phyloP scores from a whole-genome alignment of 2,329 filamentous ascomycete species.

The Fusarium buharicum region DNA sequence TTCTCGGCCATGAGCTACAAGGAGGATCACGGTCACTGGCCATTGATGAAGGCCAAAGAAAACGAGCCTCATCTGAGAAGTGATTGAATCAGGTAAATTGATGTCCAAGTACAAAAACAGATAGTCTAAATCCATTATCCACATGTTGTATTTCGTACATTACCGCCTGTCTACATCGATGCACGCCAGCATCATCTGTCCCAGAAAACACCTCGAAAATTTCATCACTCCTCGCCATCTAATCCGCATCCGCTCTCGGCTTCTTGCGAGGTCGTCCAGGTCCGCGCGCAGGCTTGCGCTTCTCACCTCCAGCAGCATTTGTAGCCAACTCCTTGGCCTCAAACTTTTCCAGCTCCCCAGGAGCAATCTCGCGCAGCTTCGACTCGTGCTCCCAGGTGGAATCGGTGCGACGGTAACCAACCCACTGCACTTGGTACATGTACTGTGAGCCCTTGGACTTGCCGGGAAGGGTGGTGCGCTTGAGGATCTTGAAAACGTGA shows the following conservation, averaged over 20 bases:
- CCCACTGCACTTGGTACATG: slow-evolving; percentile 45
- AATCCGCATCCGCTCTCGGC: slow-evolving; percentile 23
- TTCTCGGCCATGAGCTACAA: slow-evolving; percentile 74
- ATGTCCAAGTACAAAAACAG: neutral
- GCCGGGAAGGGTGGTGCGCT: slow-evolving; percentile 29
- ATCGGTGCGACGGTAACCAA: slow-evolving; percentile 41
- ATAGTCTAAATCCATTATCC: slow-evolving; percentile 25
- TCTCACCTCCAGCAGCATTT: slow-evolving; percentile 26
- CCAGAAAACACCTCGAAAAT: neutral
- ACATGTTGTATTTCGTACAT: slow-evolving; percentile 22
- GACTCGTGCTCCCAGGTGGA: slow-evolving; percentile 41
- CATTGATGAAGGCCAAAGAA: slow-evolving; percentile 53
- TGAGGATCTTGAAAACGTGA: slow-evolving; percentile 44
- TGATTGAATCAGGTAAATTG: slow-evolving; percentile 2
- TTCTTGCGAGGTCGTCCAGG: slow-evolving; percentile 44
- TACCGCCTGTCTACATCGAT: slow-evolving; percentile 11
- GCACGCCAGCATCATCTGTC: slow-evolving; percentile 8
- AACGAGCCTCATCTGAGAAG: neutral
- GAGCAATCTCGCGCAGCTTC: slow-evolving; percentile 40
- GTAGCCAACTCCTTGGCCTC: slow-evolving; percentile 37
- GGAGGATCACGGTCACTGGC: slow-evolving; percentile 67
- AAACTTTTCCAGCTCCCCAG: slow-evolving; percentile 40
- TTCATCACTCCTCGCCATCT: neutral
- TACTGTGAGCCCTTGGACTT: slow-evolving; percentile 31
- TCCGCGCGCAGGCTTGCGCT: slow-evolving; percentile 39